A percentile compares a stretch with the other conserved stretches of the same genome.
These are phyloP conservation scores for Flaveria bidentis DNA, from an alignment of 129 eudicot genomes.

Conservation along the genomic window DNA sequence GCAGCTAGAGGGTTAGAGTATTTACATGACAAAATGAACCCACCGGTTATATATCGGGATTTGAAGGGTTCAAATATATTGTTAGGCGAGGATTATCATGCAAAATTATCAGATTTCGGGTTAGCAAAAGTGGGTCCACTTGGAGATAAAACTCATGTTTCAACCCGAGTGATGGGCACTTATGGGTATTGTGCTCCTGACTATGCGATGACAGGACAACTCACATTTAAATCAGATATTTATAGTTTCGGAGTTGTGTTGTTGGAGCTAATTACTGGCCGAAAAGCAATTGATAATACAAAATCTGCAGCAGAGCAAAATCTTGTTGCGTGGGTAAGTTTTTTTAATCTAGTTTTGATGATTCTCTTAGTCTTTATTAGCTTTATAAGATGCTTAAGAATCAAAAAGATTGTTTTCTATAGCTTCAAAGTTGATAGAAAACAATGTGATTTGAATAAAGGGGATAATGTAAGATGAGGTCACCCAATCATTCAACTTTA, in stretches of 20 bases:
- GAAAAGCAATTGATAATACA: constrained; percentile 72
- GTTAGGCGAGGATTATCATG: constrained; percentile 79
- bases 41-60: constrained; percentile 91
- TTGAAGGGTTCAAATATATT: constrained; percentile 87
- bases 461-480: not conserved
- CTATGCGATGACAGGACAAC: constrained; percentile 97
- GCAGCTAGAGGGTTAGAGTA: constrained; percentile 93
- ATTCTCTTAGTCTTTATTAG: not conserved
- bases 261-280: constrained; percentile 83
- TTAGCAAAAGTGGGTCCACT: constrained; percentile 90
- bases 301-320: constrained; percentile 57
- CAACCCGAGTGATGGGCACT: constrained; percentile 97
- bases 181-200: constrained; percentile 98
- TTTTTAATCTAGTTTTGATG: not conserved
- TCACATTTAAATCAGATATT: constrained; percentile 89
- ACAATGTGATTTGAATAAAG: not conserved
- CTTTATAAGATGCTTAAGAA: constrained; percentile 9
- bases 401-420: too few relatives aligned
- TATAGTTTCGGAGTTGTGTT: constrained; percentile 91
- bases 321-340: constrained; percentile 82
- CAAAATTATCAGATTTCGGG: constrained; percentile 95
- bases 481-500: not conserved
- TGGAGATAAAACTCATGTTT: constrained; percentile 93
- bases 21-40: constrained; percentile 85
- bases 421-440: not conserved